Evolutionary conservation across 305 asterid species (phyloP).

Genomic region (Fraxinus albicans): DNA sequence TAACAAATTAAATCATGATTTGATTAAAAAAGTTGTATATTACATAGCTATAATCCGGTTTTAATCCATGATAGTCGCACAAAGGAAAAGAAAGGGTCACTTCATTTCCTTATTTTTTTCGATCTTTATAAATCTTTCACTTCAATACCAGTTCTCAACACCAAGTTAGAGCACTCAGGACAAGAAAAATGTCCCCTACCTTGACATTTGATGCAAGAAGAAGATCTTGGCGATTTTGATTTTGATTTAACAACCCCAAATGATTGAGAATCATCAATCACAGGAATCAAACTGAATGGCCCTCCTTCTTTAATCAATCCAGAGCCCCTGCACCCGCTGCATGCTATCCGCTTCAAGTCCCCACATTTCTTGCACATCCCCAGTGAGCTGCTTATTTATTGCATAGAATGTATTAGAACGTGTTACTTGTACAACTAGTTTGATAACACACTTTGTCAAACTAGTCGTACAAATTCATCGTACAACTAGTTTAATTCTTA

Average conservation of each 20-base stretch:
- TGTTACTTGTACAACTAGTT: no score
- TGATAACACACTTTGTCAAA: no score
- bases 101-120: background rate
- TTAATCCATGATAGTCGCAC: background rate
- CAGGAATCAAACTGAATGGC: slow-evolving; percentile 44
- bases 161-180: slow-evolving; percentile 54
- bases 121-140: background rate
- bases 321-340: slow-evolving; percentile 70
- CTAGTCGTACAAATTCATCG: no score
- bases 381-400: slow-evolving; percentile 53
- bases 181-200: slow-evolving; percentile 73
- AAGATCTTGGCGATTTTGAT: slow-evolving; percentile 24
- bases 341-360: slow-evolving; percentile 67
- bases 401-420: background rate
- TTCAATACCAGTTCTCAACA: background rate
- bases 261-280: slow-evolving; percentile 30
- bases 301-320: slow-evolving; percentile 55
- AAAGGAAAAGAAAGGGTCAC: background rate
- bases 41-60: background rate
- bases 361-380: slow-evolving; percentile 95
- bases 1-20: background rate
- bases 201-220: slow-evolving; percentile 56
- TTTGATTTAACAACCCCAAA: slow-evolving; percentile 31
- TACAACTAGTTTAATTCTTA: no score
- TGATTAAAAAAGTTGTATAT: background rate